Evolutionary conservation across 2,329 filamentous ascomycete genomes (phyloP), one percentile per base, ranked within the genome.

Genomic region (Calonectria hongkongensis): DNA sequence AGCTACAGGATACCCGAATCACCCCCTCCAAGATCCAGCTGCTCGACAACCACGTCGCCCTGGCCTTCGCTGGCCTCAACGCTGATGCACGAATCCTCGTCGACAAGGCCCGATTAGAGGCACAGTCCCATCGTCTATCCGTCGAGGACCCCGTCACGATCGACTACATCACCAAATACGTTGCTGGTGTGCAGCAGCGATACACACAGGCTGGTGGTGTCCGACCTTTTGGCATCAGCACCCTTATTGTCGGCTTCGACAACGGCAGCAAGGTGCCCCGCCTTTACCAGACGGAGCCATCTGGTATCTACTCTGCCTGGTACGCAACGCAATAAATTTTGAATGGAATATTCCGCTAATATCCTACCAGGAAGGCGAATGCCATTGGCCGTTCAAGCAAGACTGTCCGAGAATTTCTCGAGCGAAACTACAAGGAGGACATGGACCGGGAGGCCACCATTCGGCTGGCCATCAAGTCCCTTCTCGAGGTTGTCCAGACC

Each of bases 171-270:
- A 98, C 97, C 82, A 98, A 99, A 89, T 98, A 98, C 82, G 94
- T 99, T 76, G 97, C 97, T 67, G 95, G 96, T 70, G 97, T 99
- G 79, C 97, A 99, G 89, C 97, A 99, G 89, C 92, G 95, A 86
- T 99, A 99, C 90, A 99, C 97, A 60, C 97, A 99, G 89, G 98
- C 95, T 82, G 97, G 97, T 88, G 97, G 97, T 90, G 97, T 99
- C 66, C 90, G 97, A 82, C 97, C 97, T n/a, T 99, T 99, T 83
- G 97, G 97, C 75, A 98, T 99, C 85, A 98, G 95, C 88, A 98
- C 96, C 48, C 89, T 99, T 84, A 95, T 99, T 80, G 96, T 99
- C 75, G 97, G 97, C n/a, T 99, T 99, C 83, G 97, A 99, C 87
- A 94, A 95, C 79, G 95, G 94, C 79, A 96, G 95, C 89, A 93